Conservation (phyloP, 2,329 filamentous ascomycete species). For the Beauveria sp. region DNA sequence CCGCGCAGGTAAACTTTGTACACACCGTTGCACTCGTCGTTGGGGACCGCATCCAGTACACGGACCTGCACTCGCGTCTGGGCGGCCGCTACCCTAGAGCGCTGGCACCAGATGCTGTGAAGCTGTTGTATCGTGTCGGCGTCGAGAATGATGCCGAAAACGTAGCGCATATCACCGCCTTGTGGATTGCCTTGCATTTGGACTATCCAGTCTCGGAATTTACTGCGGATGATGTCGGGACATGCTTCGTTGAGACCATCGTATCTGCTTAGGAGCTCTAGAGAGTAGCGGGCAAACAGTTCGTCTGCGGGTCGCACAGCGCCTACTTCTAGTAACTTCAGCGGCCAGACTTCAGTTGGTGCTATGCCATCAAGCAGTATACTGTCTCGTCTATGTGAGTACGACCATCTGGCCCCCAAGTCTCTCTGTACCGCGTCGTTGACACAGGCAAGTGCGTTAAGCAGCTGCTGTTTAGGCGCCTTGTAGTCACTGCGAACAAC, state of each 20-base stretch:
- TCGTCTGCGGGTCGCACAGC: neutral
- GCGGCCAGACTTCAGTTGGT: neutral
- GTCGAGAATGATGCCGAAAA: slow-evolving; percentile 1
- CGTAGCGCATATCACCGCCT: slow-evolving; percentile 4
- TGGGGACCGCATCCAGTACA: neutral
- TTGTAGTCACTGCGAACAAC: neutral
- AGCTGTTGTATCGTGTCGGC: neutral
- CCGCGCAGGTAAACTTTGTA: neutral
- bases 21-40: neutral
- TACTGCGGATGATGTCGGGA: neutral
- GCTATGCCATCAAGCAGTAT: neutral
- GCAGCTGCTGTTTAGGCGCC: neutral
- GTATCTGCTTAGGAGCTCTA: neutral
- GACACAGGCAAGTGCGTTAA: neutral
- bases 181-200: neutral
- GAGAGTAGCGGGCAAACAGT: neutral
- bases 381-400: neutral
- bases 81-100: neutral
- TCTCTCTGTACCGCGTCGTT: neutral
- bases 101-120: neutral
- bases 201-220: neutral
- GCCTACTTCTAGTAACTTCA: neutral
- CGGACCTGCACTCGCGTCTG: neutral
- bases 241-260: neutral
- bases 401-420: neutral